Conservation (phyloP, 2,329 filamentous ascomycete species). For the Alternaria burnsii region DNA sequence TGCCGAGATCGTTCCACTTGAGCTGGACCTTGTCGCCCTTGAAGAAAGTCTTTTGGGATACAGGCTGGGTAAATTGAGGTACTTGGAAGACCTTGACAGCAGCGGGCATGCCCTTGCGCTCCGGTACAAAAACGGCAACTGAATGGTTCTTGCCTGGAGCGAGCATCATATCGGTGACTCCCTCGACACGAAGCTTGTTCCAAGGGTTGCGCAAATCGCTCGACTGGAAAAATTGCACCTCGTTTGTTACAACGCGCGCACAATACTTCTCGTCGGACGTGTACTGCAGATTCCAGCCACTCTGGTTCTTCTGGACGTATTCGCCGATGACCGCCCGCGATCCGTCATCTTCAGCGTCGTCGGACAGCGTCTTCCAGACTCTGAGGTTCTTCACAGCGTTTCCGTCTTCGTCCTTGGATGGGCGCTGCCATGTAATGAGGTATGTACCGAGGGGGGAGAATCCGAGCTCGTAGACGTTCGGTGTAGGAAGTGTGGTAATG, state of each 20-base stretch:
- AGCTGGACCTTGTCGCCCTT: slow-evolving; percentile 99
- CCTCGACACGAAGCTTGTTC: slow-evolving; percentile 95
- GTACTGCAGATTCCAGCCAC: slow-evolving; percentile 97
- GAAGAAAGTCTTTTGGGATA: slow-evolving; percentile 98
- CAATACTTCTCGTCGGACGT: slow-evolving; percentile 93
- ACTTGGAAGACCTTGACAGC: slow-evolving; percentile 94
- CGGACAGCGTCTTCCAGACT: slow-evolving; percentile 88
- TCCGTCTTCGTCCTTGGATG: slow-evolving; percentile 89
- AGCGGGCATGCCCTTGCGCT: slow-evolving; percentile 95
- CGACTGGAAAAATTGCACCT: slow-evolving; percentile 96
- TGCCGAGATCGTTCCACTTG: slow-evolving; percentile 96
- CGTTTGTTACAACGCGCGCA: slow-evolving; percentile 92
- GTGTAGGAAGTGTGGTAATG: slow-evolving; percentile 76
- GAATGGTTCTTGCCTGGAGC: slow-evolving; percentile 90
- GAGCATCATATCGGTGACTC: slow-evolving; percentile 86
- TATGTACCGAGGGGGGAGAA: slow-evolving; percentile 94
- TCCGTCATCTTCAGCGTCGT: slow-evolving; percentile 66
- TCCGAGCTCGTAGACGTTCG: slow-evolving; percentile 90
- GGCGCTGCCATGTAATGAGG: slow-evolving; percentile 95
- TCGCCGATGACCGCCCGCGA: slow-evolving; percentile 78
- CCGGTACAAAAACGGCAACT: slow-evolving; percentile 92
- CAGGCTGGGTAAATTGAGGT: slow-evolving; percentile 80
- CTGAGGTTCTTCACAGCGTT: slow-evolving; percentile 97
- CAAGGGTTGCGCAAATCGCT: slow-evolving; percentile 84
- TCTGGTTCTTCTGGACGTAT: slow-evolving; percentile 96